Evolutionary conservation across 148 eudicot genomes (phyloP).

Genomic region (Selenicereus undatus): DNA sequence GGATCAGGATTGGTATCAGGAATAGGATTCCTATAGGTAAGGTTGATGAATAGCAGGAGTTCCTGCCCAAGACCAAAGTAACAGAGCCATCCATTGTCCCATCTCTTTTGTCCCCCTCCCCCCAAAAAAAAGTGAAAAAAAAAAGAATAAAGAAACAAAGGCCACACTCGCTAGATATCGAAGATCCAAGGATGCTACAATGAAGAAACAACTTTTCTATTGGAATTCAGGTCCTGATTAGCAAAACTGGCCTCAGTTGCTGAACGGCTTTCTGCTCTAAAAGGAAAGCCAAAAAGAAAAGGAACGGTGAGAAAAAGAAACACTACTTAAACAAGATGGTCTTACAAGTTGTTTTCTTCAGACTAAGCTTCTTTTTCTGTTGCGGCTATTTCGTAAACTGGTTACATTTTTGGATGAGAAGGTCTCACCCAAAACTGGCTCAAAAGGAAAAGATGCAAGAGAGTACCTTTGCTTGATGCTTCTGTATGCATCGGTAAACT

Average conservation of each 20-base stretch:
- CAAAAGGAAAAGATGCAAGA: neutral
- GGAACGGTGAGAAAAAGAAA: neutral
- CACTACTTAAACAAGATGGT: too few species aligned
- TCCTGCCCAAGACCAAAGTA: neutral
- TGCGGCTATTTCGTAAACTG: too few species aligned
- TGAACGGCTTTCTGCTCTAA: too few species aligned
- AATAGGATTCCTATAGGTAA: neutral
- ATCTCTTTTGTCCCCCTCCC: too few species aligned
- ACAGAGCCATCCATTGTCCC: neutral
- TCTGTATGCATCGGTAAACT: constrained; percentile 85
- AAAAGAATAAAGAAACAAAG: too few species aligned
- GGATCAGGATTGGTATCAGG: neutral
- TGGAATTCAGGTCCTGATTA: neutral
- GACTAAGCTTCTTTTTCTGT: too few species aligned
- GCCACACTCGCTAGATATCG: too few species aligned
- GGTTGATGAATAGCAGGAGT: neutral
- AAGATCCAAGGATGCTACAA: neutral
- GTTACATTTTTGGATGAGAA: neutral
- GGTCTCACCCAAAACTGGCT: neutral
- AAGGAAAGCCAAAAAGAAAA: neutral
- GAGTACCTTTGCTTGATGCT: constrained; percentile 89
- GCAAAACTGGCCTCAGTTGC: neutral
- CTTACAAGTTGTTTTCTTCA: too few species aligned
- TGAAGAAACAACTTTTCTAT: neutral
- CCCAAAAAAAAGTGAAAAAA: too few species aligned